These are phyloP conservation scores for Onygena corvina DNA, from an alignment of 2,329 filamentous ascomycete species.

Conservation along the genomic window DNA sequence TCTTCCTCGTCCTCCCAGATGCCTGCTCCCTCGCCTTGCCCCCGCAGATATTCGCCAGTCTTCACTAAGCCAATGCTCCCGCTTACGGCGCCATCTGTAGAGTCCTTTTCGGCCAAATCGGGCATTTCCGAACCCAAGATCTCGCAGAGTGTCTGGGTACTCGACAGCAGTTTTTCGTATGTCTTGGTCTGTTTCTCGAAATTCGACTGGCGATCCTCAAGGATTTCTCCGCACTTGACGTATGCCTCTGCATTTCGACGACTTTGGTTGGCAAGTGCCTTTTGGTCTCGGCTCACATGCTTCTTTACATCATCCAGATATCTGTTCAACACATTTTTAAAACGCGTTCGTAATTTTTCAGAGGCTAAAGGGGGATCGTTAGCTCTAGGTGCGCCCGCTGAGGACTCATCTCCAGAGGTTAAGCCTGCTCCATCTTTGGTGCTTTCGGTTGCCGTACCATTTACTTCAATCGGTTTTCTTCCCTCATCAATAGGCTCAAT, in stretches of 20 bases:
- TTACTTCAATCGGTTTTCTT: conserved; percentile 72
- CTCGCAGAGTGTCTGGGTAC: conserved; percentile 84
- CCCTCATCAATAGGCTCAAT: conserved; percentile 61
- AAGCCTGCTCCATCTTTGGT: conserved; percentile 41
- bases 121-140: conserved; percentile 86
- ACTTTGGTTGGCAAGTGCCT: conserved; percentile 71
- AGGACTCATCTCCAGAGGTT: conserved; percentile 41
- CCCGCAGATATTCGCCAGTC: conserved; percentile 81
- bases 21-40: conserved; percentile 77
- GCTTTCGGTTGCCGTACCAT: conserved; percentile 51
- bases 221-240: conserved; percentile 95
- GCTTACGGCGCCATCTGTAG: conserved; percentile 51
- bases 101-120: conserved; percentile 72
- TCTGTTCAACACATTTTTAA: conserved; percentile 68
- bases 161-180: conserved; percentile 79
- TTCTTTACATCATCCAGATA: conserved; percentile 90
- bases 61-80: conserved; percentile 87
- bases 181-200: conserved; percentile 89
- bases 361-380: conserved; percentile 64
- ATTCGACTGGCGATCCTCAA: conserved; percentile 90
- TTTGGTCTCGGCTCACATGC: conserved; percentile 83
- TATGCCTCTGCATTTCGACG: conserved; percentile 96
- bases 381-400: conserved; percentile 32
- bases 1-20: conserved; percentile 99
- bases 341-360: conserved; percentile 68